Percentiles rank a stretch among this genome's conserved stretches.
Evolutionary conservation across 2,329 filamentous ascomycete species (phyloP).

Genomic region (Fusarium acutatum): DNA sequence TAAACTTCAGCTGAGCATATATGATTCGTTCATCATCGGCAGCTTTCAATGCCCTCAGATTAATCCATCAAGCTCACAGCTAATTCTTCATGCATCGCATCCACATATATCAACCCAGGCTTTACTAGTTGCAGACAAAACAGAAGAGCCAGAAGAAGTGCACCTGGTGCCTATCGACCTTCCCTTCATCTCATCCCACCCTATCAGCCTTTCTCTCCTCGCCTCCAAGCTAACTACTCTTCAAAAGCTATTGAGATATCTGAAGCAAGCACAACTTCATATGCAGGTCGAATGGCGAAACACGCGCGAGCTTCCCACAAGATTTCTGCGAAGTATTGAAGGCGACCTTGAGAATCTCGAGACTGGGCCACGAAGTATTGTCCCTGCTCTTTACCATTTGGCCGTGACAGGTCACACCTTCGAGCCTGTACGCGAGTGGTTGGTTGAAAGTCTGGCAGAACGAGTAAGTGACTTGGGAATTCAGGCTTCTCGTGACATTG

Average conservation of each 20-base stretch:
- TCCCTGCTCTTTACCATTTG: constrained; percentile 82
- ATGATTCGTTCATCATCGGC: constrained; percentile 85
- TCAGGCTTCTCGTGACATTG: constrained; percentile 20
- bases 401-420: constrained; percentile 85
- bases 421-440: constrained; percentile 81
- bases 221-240: constrained; percentile 88
- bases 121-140: constrained; percentile 64
- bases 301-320: constrained; percentile 77
- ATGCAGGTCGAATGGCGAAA: constrained; percentile 86
- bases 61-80: constrained; percentile 41
- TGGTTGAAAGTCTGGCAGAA: constrained; percentile 83
- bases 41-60: constrained; percentile 62
- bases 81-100: constrained; percentile 74
- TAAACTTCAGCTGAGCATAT: constrained; percentile 79
- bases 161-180: constrained; percentile 81
- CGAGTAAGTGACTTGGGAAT: constrained; percentile 60
- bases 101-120: constrained; percentile 78
- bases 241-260: constrained; percentile 86
- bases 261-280: constrained; percentile 80
- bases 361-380: constrained; percentile 68
- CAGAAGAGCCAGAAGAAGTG: constrained; percentile 45
- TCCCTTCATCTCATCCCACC: constrained; percentile 81
- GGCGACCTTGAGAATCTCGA: constrained; percentile 72
- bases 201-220: constrained; percentile 82
- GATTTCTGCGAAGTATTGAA: constrained; percentile 81